These are phyloP conservation scores for Actinidia polygama DNA, from an alignment of 179 eudicot genomes.

Conservation along the genomic window DNA sequence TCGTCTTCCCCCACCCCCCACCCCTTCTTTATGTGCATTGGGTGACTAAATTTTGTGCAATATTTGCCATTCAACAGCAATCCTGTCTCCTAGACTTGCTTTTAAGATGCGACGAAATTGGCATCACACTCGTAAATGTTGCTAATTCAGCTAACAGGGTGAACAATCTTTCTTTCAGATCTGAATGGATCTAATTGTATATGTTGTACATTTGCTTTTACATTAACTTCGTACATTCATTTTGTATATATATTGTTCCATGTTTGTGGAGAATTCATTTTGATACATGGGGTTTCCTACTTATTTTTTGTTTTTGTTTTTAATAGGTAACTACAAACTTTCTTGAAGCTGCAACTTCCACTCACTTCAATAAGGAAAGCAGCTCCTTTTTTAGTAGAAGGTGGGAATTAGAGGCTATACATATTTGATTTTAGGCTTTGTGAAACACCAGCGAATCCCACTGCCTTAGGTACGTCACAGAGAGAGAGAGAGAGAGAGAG, in stretches of 20 bases:
- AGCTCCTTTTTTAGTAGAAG: not conserved
- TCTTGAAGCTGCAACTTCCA: not conserved
- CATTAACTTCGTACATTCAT: not conserved
- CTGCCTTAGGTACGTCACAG: no score
- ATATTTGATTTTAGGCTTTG: not conserved
- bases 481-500: no score
- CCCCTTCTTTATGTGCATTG: no score
- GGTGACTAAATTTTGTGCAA: not conserved
- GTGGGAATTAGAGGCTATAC: not conserved
- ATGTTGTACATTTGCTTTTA: not conserved
- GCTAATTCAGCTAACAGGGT: not conserved
- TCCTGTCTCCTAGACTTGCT: not conserved
- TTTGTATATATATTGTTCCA: no score
- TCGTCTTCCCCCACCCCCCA: no score
- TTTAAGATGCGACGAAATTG: not conserved
- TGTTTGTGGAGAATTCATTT: not conserved
- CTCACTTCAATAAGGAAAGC: constrained; percentile 1
- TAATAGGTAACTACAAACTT: not conserved
- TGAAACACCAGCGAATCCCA: not conserved
- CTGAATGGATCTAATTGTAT: no score
- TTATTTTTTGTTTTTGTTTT: not conserved
- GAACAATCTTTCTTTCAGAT: not conserved
- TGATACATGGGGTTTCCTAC: not conserved
- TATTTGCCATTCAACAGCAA: not conserved
- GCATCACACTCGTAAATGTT: not conserved